Conservation (phyloP, 108 stramenopile species). For the Hondaea fermentalgiana region DNA sequence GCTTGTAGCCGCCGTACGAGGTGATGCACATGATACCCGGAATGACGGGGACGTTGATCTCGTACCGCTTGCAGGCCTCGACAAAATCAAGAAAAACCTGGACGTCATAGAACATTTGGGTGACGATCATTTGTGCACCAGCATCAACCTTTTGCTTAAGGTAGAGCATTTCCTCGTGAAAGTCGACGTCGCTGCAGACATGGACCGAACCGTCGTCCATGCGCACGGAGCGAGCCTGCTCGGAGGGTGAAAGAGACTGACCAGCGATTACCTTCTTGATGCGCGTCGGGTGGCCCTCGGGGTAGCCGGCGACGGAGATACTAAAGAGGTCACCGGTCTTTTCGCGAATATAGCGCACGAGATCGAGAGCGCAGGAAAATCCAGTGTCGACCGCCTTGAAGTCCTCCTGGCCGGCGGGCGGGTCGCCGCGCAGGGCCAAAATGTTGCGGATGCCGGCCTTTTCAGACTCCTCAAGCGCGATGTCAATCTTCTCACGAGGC, state of each 20-base stretch:
- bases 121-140: constrained; percentile 81
- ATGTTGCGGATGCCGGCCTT: constrained; percentile 90
- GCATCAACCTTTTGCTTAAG: constrained; percentile 85
- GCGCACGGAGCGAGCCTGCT: constrained; percentile 64
- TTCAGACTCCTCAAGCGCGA: constrained; percentile 66
- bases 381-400: constrained; percentile 92
- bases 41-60: constrained; percentile 83
- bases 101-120: constrained; percentile 99
- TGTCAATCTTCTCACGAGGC: constrained; percentile 71
- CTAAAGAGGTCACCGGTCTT: constrained; percentile 81
- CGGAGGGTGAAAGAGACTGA: constrained; percentile 62
- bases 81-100: constrained; percentile 81
- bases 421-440: constrained; percentile 97
- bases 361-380: constrained; percentile 87
- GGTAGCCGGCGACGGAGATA: constrained; percentile 93
- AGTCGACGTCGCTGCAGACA: constrained; percentile 86
- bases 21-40: constrained; percentile 99
- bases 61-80: constrained; percentile 73
- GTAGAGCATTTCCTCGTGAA: constrained; percentile 92
- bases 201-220: constrained; percentile 62
- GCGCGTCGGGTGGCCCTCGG: constrained; percentile 93
- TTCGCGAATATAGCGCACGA: constrained; percentile 85
- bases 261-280: constrained; percentile 69
- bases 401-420: constrained; percentile 85
- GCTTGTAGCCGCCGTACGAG: constrained; percentile 84